Base-by-base conservation (phyloP, 2,329 filamentous ascomycete species). In the Calonectria henricotiae region DNA sequence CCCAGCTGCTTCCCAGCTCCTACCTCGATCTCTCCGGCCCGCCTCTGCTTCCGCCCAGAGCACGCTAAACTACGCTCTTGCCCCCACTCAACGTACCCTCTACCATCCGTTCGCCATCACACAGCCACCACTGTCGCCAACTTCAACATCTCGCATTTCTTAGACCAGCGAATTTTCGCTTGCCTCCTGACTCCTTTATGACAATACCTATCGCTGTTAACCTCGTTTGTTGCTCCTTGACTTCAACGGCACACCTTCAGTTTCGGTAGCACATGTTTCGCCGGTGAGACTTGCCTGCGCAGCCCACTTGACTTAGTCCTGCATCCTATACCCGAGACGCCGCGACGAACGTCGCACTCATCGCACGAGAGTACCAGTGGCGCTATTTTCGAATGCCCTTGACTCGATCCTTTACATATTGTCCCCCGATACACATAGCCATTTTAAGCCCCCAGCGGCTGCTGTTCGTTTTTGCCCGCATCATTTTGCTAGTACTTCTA, bases 201-300 rank as follows among this genome's bases (percentile, higher is more conserved):
- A 73, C 65, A 69, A 71, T 44, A 62, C 64, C 65, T 72, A 47
- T 47, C 25, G 20, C 55, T 37, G 49, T 62, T 64, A 9, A 11
- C 25, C 4, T 46, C 13, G 13, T 13, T 30, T 43, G 30, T 66
- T 43, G 47, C 62, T 55, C 43, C 44, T 69, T 46, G 70, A 43
- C 54, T 67, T 63, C 60, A 62, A 66, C 72, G 71, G 71, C 65
- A 71, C 71, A 44, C 69, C 65, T 61, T 41, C 62, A 66, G 69
- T 74, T 74, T 73, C 67, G 73, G 74, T 78, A 76, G 75, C 72
- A 78, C 74, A 78, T 78, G 76, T 73, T 78, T 76, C 71, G 75
- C 70, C 54, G 76, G 76, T 78, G 76, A 78, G 76, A 78, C 74
- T 74, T 71, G 65, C 74, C 73, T 76, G 71, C 72, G 71, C 67